phyloP scores from a whole-genome alignment of 805 yeast genomes.

The Barnettozyma vustinii region DNA sequence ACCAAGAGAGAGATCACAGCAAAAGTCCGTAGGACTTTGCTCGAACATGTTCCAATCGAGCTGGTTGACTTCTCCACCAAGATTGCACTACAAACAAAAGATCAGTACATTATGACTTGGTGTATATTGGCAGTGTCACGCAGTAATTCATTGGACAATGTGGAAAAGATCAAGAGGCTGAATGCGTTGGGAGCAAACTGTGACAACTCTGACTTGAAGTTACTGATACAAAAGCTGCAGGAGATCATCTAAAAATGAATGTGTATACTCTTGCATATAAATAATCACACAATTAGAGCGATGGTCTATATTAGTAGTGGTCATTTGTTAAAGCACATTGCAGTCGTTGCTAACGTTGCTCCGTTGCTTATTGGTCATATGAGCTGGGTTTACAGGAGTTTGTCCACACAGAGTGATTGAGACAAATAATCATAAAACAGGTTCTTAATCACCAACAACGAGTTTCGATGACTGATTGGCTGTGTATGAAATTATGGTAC shows the following conservation, averaged over 20 bases:
- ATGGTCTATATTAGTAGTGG: background rate
- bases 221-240: background rate
- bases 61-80: slow-evolving; percentile 8
- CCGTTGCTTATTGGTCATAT: background rate
- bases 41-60: slow-evolving; percentile 10
- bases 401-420: slow-evolving; percentile 5
- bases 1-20: background rate
- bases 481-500: background rate
- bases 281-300: background rate
- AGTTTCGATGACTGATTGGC: background rate
- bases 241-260: background rate
- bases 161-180: slow-evolving; percentile 3
- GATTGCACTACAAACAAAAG: slow-evolving; percentile 8
- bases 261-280: background rate
- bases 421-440: background rate
- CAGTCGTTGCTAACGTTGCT: background rate
- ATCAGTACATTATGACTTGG: slow-evolving; percentile 11
- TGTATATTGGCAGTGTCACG: slow-evolving; percentile 6
- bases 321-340: background rate
- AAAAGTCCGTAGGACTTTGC: background rate
- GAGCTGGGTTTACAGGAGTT: slow-evolving; percentile 8
- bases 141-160: background rate
- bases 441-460: slow-evolving; percentile 5
- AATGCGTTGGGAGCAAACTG: background rate
- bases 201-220: background rate